Evolutionary conservation across 352 stramenopile genomes (phyloP).

Genomic region (Chrysophaeum taylorii): DNA sequence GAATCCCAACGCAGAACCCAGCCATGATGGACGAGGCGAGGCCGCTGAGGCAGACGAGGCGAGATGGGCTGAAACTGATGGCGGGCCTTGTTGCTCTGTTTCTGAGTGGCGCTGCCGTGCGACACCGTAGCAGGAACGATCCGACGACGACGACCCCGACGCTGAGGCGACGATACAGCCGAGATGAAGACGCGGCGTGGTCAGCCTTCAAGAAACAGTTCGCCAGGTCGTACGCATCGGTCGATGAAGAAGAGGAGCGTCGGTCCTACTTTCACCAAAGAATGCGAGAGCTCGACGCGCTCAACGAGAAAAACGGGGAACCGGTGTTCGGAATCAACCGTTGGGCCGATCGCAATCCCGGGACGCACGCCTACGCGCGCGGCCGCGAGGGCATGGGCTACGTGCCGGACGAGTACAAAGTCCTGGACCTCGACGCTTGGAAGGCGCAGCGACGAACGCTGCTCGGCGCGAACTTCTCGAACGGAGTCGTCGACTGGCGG

Average conservation of each 20-base stretch:
- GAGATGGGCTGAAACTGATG: too few relatives aligned
- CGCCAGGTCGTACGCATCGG: not conserved
- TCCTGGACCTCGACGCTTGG: too few relatives aligned
- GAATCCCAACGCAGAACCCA: too few relatives aligned
- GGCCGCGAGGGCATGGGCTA: not conserved
- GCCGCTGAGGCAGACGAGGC: too few relatives aligned
- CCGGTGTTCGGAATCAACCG: not conserved
- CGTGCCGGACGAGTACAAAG: not conserved
- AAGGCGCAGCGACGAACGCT: too few relatives aligned
- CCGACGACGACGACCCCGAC: too few relatives aligned
- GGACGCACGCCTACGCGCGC: not conserved
- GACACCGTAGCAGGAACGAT: too few relatives aligned
- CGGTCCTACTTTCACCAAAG: not conserved
- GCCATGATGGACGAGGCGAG: too few relatives aligned
- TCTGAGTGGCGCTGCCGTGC: too few relatives aligned
- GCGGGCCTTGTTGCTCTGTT: too few relatives aligned
- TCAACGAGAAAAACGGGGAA: not conserved
- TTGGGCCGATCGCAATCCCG: not conserved
- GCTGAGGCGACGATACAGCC: too few relatives aligned
- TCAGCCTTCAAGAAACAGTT: not conserved
- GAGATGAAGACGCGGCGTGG: conserved; percentile 4
- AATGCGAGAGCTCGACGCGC: not conserved
- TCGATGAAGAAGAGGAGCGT: not conserved
- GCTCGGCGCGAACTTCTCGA: too few relatives aligned
- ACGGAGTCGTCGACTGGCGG: conserved; percentile 22